Evolutionary conservation across 73 alveolate genomes (phyloP), one percentile per base, ranked within the genome.

Genomic region (Symbiodinium pilosum): DNA sequence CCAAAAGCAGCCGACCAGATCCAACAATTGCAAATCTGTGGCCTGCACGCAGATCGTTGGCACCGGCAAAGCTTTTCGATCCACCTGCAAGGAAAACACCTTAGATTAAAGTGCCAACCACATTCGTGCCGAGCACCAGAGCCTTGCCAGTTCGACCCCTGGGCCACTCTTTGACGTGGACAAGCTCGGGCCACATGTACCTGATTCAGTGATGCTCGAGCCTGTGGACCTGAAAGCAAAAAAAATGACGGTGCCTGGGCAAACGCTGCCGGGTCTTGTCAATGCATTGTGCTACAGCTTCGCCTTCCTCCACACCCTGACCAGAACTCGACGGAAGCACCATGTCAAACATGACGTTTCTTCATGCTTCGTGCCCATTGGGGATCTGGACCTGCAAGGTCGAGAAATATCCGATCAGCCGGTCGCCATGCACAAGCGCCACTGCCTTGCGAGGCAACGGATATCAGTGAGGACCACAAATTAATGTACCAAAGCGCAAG

Each of bases 101-200:
- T n/a, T n/a, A 47, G 64, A 47, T 16, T 16, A 47, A 47, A 47
- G 24, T 47, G 69, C n/a, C 69, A 52, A 28, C 69, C 69, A 28
- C 64, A 11, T 47, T 16, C 64, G 64, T 16, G 16, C 8, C 8
- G 16, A 16, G 64, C 64, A 47, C 24, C 64, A 16, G 64, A 16
- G 84, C 95, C 98, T 92, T 92, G 32, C 98, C 98, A 30, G 98
- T 92, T 18, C 98, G 98, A 2, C 98, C 98, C 16, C 98, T 43
- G 40, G 98, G 98, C 98, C 98, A 92, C 43, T 92, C 98, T 36
- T 92, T 92, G 59, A 92, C 92, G 32, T 43, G 77, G 43, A 75
- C 98, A 20, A 92, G 92, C 84, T 92, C 98, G 0, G 98, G 98
- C 98, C 98, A 92, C 98, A 92, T 92, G 92, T 92, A 92, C 92